A percentile compares a stretch with the other conserved stretches of the same genome.
Conservation (phyloP, 163 green algal species). For the Scenedesmus sp. region DNA sequence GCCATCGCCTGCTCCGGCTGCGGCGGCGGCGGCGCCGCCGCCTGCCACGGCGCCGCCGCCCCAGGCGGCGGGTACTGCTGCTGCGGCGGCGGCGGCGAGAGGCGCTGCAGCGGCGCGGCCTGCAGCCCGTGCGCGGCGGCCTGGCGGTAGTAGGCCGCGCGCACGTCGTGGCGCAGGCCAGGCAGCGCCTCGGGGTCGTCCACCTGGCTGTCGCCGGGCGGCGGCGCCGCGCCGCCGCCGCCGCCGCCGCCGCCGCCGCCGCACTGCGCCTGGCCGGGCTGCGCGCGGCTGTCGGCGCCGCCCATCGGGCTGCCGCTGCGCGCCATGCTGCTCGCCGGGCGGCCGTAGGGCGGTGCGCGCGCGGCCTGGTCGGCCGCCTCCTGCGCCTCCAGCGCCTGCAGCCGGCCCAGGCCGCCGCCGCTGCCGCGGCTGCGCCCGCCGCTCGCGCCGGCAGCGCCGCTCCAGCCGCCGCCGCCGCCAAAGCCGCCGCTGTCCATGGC, state of each 20-base stretch:
- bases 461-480: background rate
- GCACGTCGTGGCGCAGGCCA: background rate
- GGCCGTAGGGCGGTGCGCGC: constrained; percentile 7
- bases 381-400: constrained; percentile 8
- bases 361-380: background rate
- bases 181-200: constrained; percentile 18
- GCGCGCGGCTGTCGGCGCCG: no score
- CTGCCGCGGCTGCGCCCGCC: background rate
- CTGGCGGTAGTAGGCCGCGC: no score
- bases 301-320: background rate
- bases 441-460: background rate
- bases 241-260: constrained; percentile 9
- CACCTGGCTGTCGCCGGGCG: constrained; percentile 5
- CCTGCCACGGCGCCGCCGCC: no score
- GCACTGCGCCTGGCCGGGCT: background rate
- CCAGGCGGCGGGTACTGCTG: no score
- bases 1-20: no score
- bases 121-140: no score
- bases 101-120: no score
- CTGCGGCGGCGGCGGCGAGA: no score
- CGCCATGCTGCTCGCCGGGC: constrained; percentile 4
- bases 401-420: constrained; percentile 2
- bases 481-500: background rate
- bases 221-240: background rate
- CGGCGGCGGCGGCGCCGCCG: no score